Evolutionary conservation across 2,329 filamentous ascomycete species (phyloP), one percentile per base, ranked within the genome.

Genomic region (Aspergillus chevalieri): DNA sequence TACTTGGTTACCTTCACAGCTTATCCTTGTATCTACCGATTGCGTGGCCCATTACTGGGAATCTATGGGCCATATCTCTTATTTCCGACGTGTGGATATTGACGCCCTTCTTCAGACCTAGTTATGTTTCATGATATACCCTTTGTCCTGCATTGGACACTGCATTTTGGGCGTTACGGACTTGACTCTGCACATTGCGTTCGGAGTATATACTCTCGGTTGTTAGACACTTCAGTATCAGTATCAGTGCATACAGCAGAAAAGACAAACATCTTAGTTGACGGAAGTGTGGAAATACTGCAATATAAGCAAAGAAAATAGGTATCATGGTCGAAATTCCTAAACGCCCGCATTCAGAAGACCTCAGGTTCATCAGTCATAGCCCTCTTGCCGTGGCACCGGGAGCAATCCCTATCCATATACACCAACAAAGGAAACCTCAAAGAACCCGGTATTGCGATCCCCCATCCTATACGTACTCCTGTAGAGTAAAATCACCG

Each of bases 11-110:
- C 75, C 84, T 2, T 85, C 84, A 1, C 83, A 91, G 57, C 76
- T 96, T 19, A 83, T 95, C 44, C 76, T 96, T 33, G 78, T 94
- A 36, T 90, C 86, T 2, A 79, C 83, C n/a, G 76, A 95, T 62
- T 77, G 79, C 38, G 66, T 96, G 48, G 91, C 89, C 2, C 88
- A 92, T 64, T 86, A 89, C 64, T 96, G 91, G 91, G 74, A 87
- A 45, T 62, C 67, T n/a, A 68, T 74, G 61, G 69, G 68, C 2
- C 72, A 74, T 49, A 65, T 74, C 28, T 71, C 72, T 1, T 75
- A 72, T 50, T 74, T 69, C 55, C 65, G 69, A 39, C 66, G 73
- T 19, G 64, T 75, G 43, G 62, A 75, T 52, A 65, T 74, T 43
- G 71, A 73, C 47, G 51, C 57, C 30, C 59, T 74, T 14, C 54